Percentiles rank a stretch among this genome's conserved stretches.
These are phyloP conservation scores for Globisporangium mamillatum DNA, from an alignment of 352 stramenopile species.

Conservation along the genomic window DNA sequence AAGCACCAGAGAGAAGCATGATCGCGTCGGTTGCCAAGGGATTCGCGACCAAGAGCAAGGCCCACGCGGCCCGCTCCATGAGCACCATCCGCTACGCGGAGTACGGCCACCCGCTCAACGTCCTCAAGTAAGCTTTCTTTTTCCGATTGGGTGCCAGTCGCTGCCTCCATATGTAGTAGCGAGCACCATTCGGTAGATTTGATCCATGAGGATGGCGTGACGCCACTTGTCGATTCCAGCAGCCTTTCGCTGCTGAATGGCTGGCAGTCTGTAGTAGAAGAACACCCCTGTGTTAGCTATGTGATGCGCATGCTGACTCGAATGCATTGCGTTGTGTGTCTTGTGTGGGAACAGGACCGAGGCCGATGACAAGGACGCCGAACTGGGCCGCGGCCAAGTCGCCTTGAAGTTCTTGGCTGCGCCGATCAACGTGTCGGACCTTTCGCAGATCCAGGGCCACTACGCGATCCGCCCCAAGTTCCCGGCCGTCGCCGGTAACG, in stretches of 20 bases:
- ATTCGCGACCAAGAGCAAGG: slow-evolving; percentile 33
- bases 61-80: slow-evolving; percentile 46
- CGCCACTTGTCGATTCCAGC: neutral
- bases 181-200: neutral
- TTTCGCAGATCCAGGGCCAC: slow-evolving; percentile 85
- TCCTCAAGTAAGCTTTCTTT: slow-evolving; percentile 46
- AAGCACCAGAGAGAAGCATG: slow-evolving; percentile 30
- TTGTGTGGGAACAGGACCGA: slow-evolving; percentile 45
- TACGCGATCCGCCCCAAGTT: slow-evolving; percentile 80
- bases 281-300: neutral
- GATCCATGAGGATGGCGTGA: neutral
- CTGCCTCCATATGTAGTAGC: neutral
- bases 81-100: slow-evolving; percentile 73
- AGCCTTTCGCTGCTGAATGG: neutral
- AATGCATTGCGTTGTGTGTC: slow-evolving; percentile 1
- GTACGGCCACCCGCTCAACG: slow-evolving; percentile 63
- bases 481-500: slow-evolving; percentile 80
- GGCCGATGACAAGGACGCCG: slow-evolving; percentile 54
- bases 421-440: slow-evolving; percentile 86
- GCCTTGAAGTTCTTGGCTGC: slow-evolving; percentile 87
- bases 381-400: slow-evolving; percentile 58
- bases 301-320: neutral
- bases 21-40: slow-evolving; percentile 61
- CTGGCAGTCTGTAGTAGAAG: neutral
- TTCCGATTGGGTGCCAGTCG: neutral